These are phyloP conservation scores for Botryotinia convoluta DNA, from an alignment of 2,329 filamentous ascomycete genomes.

Conservation along the genomic window DNA sequence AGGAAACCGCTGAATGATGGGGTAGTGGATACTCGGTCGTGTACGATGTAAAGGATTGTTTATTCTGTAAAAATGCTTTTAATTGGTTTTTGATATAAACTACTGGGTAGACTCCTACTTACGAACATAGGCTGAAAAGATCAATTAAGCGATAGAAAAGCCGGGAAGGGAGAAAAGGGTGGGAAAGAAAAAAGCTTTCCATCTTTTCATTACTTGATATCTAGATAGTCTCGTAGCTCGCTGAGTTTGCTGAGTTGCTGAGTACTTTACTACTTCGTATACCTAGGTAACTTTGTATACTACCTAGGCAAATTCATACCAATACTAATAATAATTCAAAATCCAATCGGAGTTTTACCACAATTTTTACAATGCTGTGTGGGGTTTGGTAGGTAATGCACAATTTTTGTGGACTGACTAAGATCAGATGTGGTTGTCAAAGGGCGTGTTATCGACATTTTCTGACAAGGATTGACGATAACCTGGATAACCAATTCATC, in stretches of 20 bases:
- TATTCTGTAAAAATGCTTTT: too few species aligned
- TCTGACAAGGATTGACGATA: not conserved
- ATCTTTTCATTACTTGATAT: too few species aligned
- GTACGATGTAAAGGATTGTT: too few species aligned
- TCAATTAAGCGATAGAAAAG: too few species aligned
- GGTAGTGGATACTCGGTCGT: too few species aligned
- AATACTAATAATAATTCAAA: not conserved
- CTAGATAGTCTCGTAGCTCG: too few species aligned
- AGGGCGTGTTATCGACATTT: slow-evolving; percentile 13
- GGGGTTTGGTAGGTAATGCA: not conserved
- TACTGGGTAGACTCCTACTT: too few species aligned
- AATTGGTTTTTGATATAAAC: too few species aligned
- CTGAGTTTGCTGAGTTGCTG: not conserved
- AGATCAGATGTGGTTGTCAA: not conserved
- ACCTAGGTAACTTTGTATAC: not conserved
- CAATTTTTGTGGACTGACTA: not conserved
- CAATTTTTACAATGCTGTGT: not conserved
- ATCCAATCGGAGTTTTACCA: not conserved
- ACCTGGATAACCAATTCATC: not conserved
- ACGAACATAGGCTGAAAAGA: too few species aligned
- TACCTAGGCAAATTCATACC: not conserved
- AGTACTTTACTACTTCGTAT: not conserved
- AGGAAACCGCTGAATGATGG: too few species aligned
- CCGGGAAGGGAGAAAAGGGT: too few species aligned
- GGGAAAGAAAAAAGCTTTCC: too few species aligned